Evolutionary conservation across 2,329 filamentous ascomycete genomes (phyloP).

Genomic region (Paramyrothecium roridum): DNA sequence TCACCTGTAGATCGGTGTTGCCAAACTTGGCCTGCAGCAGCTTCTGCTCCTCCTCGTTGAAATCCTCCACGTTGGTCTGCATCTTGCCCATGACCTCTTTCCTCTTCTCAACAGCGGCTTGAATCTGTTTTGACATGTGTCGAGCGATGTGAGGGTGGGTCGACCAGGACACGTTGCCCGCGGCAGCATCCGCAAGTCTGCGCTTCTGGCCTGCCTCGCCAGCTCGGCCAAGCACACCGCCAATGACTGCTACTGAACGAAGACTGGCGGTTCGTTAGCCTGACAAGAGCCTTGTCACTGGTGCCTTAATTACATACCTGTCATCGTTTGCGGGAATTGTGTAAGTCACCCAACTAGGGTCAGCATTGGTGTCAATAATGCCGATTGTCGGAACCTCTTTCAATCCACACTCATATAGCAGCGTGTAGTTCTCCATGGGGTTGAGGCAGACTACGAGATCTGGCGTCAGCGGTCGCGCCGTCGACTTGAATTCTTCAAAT

Average conservation of each 20-base stretch:
- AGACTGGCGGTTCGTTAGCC: conserved; percentile 53
- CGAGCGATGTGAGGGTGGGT: conserved; percentile 40
- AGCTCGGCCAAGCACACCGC: conserved; percentile 79
- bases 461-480: conserved; percentile 68
- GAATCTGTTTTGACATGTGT: conserved; percentile 32
- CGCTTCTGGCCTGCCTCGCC: conserved; percentile 72
- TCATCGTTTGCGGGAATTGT: conserved; percentile 97
- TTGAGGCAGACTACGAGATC: conserved; percentile 93
- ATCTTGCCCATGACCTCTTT: conserved; percentile 33
- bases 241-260: conserved; percentile 76
- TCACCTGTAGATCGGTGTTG: conserved; percentile 21
- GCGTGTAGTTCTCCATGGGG: conserved; percentile 83
- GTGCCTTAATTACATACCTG: conserved; percentile 52
- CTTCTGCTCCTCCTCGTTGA: conserved; percentile 34
- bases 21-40: conserved; percentile 23
- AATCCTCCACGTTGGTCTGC: conserved; percentile 30
- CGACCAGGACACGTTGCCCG: conserved; percentile 62
- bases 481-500: conserved; percentile 63
- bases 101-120: conserved; percentile 24
- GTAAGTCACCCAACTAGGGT: conserved; percentile 94
- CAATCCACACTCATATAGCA: conserved; percentile 87
- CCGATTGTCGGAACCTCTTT: conserved; percentile 92
- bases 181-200: conserved; percentile 59
- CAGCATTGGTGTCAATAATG: conserved; percentile 87
- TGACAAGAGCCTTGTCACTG: background rate